Evolutionary conservation across 768 basidiomycete genomes (phyloP), one percentile per base, ranked within the genome.

Genomic region (Gloeopeniophorella convolvens): DNA sequence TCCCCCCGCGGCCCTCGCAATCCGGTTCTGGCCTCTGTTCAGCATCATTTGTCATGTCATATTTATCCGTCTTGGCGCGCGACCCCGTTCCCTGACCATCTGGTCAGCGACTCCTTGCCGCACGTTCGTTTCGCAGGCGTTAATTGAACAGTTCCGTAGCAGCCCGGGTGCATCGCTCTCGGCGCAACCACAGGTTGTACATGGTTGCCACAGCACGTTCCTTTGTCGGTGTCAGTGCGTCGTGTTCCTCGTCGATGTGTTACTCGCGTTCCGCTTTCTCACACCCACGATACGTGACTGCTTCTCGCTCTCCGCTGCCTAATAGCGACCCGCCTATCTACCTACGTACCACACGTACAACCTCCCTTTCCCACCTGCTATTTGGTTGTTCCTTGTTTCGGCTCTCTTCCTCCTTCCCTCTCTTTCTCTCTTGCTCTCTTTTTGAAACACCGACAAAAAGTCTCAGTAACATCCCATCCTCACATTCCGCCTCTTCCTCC

Each of bases 1-100:
- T 80, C 77, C 66, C 56, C 63, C 61, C 68, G 69, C 73, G 69
- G 68, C 64, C 65, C 62, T 65, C 63, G 61, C 56, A 59, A 59
- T 61, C 62, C 60, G 52, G 54, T 62, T 57, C 56, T 57, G 62
- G 59, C 46, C 59, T 33, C 54, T 47, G 56, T 59, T 57, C 50
- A 57, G 50, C 59, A 62, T 58, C 63, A 59, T 56, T 50, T 57
- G 54, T 49, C 65, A 54, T 60, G 63, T 59, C 62, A 66, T 70
- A 68, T 67, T 62, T 66, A 69, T 66, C 60, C 36, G 58, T 45
- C 16, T 60, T 48, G 40, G 34, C 36, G 47, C 56, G 49, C 56
- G 60, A 57, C 62, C 60, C 40, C 41, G 60, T 61, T 59, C 43
- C 57, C 56, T 59, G 16, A 24, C 32, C 18, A 16, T 15, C 26